phyloP scores from a whole-genome alignment of 352 stramenopile genomes.

The Globisporangium paroecandrum region DNA sequence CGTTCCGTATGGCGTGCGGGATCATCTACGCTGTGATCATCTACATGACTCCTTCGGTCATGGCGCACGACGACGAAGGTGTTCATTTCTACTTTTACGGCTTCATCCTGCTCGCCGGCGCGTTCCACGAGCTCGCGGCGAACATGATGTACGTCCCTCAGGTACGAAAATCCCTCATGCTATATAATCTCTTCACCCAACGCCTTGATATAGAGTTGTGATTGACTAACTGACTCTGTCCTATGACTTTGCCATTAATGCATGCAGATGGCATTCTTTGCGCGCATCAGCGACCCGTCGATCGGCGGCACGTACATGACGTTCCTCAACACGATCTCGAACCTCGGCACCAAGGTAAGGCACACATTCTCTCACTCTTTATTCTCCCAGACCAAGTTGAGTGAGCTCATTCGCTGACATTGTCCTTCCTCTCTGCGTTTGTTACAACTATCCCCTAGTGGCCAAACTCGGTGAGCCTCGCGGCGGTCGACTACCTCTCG shows the following conservation, averaged over 20 bases:
- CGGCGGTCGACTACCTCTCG: conserved; percentile 77
- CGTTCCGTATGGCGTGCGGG: conserved; percentile 77
- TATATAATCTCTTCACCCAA: background rate
- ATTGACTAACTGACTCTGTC: background rate
- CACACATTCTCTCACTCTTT: background rate
- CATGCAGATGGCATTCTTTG: conserved; percentile 98
- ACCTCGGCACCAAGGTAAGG: conserved; percentile 92
- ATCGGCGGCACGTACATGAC: conserved; percentile 99
- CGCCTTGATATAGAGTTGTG: background rate
- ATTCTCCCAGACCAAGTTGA: background rate
- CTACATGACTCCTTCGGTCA: conserved; percentile 73
- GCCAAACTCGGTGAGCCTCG: conserved; percentile 84
- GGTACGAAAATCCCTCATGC: conserved; percentile 24
- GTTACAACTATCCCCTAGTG: conserved; percentile 31
- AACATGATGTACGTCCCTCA: conserved; percentile 92
- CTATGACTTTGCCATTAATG: background rate
- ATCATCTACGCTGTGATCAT: conserved; percentile 82
- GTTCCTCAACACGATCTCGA: conserved; percentile 98
- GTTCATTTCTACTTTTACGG: conserved; percentile 78
- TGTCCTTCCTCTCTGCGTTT: background rate
- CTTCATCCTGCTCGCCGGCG: conserved; percentile 63
- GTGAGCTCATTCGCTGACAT: background rate
- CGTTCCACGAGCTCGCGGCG: conserved; percentile 77
- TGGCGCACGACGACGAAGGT: conserved; percentile 74
- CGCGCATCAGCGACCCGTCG: conserved; percentile 94